Percentiles rank a stretch among this genome's conserved stretches.
phyloP scores from a whole-genome alignment of 805 yeast species.

The Hermanozyma aechmeae region DNA sequence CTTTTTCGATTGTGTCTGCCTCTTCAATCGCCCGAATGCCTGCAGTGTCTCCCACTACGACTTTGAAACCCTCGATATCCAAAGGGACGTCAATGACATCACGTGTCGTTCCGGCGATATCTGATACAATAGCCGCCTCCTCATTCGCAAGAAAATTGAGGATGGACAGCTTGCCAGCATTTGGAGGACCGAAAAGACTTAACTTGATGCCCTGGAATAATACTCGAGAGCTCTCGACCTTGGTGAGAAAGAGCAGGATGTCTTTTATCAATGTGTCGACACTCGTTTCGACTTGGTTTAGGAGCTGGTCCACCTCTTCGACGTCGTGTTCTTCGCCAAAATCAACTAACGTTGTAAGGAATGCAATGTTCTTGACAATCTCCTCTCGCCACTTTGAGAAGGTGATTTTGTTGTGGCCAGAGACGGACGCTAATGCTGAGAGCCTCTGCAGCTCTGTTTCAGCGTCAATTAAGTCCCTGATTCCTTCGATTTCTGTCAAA shows the following conservation, averaged over 20 bases:
- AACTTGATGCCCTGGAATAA: conserved; percentile 65
- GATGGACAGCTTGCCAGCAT: conserved; percentile 91
- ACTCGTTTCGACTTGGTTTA: conserved; percentile 38
- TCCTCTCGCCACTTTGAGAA: conserved; percentile 60
- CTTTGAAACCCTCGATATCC: conserved; percentile 77
- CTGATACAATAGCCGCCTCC: conserved; percentile 86
- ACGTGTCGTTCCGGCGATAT: conserved; percentile 89
- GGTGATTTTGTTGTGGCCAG: conserved; percentile 50
- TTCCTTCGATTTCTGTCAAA: conserved; percentile 84
- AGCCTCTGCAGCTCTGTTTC: conserved; percentile 85
- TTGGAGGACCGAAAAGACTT: conserved; percentile 82
- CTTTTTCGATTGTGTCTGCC: conserved; percentile 55
- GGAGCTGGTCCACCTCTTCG: conserved; percentile 49
- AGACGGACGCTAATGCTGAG: conserved; percentile 64
- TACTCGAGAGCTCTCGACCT: conserved; percentile 50
- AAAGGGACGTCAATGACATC: conserved; percentile 77
- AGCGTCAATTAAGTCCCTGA: conserved; percentile 81
- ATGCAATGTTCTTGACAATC: conserved; percentile 59
- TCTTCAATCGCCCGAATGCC: conserved; percentile 54
- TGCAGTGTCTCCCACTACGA: conserved; percentile 85
- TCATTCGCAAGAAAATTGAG: conserved; percentile 66
- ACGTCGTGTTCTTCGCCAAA: conserved; percentile 91
- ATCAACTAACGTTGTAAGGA: conserved; percentile 82
- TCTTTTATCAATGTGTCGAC: conserved; percentile 35
- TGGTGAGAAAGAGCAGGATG: conserved; percentile 33